These are phyloP conservation scores for Anthracocystis walkeri DNA, from an alignment of 1,284 basidiomycete species.

Conservation along the genomic window DNA sequence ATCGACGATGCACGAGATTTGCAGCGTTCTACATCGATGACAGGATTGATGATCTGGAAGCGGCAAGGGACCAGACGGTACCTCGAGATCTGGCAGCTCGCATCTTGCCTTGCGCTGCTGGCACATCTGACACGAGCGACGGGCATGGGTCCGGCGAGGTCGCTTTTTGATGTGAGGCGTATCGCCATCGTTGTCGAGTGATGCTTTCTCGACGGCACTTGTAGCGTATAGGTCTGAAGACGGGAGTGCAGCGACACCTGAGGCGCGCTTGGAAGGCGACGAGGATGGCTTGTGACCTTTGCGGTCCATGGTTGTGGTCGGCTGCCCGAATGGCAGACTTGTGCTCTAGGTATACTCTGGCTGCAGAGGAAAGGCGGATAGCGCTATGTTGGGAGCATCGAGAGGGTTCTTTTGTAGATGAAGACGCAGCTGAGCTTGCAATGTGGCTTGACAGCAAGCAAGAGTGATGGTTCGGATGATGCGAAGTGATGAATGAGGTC, in stretches of 20 bases:
- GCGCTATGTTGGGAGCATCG: no score
- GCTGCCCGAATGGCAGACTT: no score
- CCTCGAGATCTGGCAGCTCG: conserved; percentile 42
- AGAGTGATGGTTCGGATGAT: no score
- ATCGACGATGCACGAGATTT: conserved; percentile 46
- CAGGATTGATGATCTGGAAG: conserved; percentile 41
- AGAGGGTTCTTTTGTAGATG: no score
- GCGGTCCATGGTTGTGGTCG: not conserved
- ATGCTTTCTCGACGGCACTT: not conserved
- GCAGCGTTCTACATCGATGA: conserved; percentile 41
- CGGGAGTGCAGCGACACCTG: not conserved
- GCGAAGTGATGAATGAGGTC: no score
- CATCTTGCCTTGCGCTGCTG: conserved; percentile 51
- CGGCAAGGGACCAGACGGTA: conserved; percentile 33
- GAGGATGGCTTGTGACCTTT: not conserved
- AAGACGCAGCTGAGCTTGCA: no score
- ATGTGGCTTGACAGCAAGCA: no score
- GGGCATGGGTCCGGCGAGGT: conserved; percentile 41
- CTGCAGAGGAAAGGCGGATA: not conserved
- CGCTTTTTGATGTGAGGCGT: conserved; percentile 36
- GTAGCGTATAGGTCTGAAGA: not conserved
- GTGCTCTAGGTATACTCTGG: not conserved
- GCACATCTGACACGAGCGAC: conserved; percentile 50
- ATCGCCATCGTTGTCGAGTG: conserved; percentile 12
- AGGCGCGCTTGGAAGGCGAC: not conserved